A percentile compares a stretch with the other conserved stretches of the same genome.
These are phyloP conservation scores for Acanthamoeba lenticulata DNA, from an alignment of 208 protist species.

Conservation along the genomic window DNA sequence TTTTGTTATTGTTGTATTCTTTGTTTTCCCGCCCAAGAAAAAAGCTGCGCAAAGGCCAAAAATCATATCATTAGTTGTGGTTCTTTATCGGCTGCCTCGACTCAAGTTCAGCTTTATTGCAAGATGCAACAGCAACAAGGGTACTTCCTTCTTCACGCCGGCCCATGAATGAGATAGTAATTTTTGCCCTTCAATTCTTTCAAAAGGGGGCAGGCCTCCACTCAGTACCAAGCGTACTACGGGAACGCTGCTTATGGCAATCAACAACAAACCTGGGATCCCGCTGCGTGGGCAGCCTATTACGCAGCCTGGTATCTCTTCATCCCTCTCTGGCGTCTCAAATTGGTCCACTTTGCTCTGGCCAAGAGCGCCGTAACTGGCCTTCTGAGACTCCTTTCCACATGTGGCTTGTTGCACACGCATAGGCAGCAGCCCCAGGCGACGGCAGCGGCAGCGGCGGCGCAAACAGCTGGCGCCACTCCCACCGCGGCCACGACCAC, in stretches of 20 bases:
- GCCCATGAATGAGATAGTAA: not conserved
- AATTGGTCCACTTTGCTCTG: not conserved
- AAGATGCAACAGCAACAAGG: too few relatives aligned
- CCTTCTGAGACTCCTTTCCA: not conserved
- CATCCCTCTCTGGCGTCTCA: not conserved
- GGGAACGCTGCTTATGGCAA: not conserved
- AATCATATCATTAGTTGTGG: too few relatives aligned
- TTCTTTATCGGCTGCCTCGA: too few relatives aligned
- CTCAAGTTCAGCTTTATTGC: too few relatives aligned
- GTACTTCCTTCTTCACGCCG: too few relatives aligned
- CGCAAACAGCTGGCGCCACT: not conserved
- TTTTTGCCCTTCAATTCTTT: too few relatives aligned
- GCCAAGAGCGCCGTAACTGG: too few relatives aligned
- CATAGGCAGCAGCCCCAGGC: constrained; percentile 4
- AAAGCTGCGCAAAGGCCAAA: too few relatives aligned
- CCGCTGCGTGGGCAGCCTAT: constrained; percentile 7
- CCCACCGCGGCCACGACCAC: not conserved
- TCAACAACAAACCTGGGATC: constrained; percentile 4
- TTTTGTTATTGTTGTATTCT: not conserved
- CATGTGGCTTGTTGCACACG: not conserved
- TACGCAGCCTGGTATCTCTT: constrained; percentile 18
- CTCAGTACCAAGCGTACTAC: not conserved
- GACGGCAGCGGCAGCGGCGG: not conserved
- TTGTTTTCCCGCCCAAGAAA: too few relatives aligned
- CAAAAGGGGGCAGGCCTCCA: not conserved